Evolutionary conservation across 306 rosid genomes (phyloP).

Genomic region (Corylus avellana): DNA sequence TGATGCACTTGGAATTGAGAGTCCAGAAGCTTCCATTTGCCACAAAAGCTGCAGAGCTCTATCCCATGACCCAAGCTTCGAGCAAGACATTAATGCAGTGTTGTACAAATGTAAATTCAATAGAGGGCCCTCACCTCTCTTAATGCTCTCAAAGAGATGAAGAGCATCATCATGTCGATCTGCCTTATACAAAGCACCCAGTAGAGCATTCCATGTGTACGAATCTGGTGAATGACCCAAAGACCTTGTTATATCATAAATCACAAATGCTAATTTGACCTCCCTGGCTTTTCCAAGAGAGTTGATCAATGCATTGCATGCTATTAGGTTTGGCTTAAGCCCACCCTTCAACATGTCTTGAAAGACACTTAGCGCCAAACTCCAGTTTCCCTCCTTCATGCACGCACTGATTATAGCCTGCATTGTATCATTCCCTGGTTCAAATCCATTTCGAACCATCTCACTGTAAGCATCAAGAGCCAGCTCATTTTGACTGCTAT

Average conservation of each 20-base stretch:
- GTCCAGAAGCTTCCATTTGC: slow-evolving; percentile 72
- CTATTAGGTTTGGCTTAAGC: slow-evolving; percentile 55
- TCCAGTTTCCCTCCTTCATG: slow-evolving; percentile 80
- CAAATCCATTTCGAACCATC: slow-evolving; percentile 66
- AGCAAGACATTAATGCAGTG: slow-evolving; percentile 68
- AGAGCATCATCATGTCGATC: slow-evolving; percentile 56
- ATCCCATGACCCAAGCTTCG: slow-evolving; percentile 78
- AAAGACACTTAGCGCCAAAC: slow-evolving; percentile 55
- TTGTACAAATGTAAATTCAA: slow-evolving; percentile 66
- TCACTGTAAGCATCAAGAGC: slow-evolving; percentile 74
- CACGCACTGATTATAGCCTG: slow-evolving; percentile 65
- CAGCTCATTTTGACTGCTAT: slow-evolving; percentile 63
- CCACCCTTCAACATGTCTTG: slow-evolving; percentile 57
- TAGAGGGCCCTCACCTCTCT: slow-evolving; percentile 31
- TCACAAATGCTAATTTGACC: slow-evolving; percentile 62
- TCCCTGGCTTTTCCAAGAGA: slow-evolving; percentile 76
- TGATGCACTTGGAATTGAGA: slow-evolving; percentile 51
- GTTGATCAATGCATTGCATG: slow-evolving; percentile 75
- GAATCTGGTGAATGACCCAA: slow-evolving; percentile 65
- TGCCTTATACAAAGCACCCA: slow-evolving; percentile 61
- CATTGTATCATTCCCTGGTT: slow-evolving; percentile 60
- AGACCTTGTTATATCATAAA: slow-evolving; percentile 45
- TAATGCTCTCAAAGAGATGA: slow-evolving; percentile 62
- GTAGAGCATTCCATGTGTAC: slow-evolving; percentile 77
- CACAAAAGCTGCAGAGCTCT: slow-evolving; percentile 75